A percentile compares a stretch with the other conserved stretches of the same genome.
phyloP scores from a whole-genome alignment of 2,329 filamentous ascomycete genomes.

The Pestalotiopsis sp. region DNA sequence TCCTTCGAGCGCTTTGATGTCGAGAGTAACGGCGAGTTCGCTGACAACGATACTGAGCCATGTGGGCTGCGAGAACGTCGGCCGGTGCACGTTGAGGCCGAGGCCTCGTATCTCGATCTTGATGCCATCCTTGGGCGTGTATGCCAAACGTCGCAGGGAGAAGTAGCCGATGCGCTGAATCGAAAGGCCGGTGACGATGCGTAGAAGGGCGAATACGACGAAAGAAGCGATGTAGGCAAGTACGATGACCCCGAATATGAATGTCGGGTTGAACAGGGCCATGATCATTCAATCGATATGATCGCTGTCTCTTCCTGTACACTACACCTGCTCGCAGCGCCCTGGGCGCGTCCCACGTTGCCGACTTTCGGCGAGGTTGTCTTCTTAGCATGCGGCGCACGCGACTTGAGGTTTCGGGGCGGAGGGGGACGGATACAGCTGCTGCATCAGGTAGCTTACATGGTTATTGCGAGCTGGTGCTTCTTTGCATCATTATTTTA shows the following conservation, averaged over 20 bases:
- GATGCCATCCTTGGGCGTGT: constrained; percentile 85
- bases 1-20: constrained; percentile 67
- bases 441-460: constrained; percentile 1
- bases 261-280: constrained; percentile 74
- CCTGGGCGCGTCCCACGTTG: constrained; percentile 29
- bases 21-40: constrained; percentile 82
- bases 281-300: constrained; percentile 42
- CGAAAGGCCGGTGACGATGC: constrained; percentile 90
- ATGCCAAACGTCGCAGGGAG: constrained; percentile 87
- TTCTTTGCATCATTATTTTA: constrained; percentile 11
- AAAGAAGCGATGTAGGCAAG: constrained; percentile 90
- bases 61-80: constrained; percentile 95
- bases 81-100: constrained; percentile 85
- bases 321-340: constrained; percentile 22
- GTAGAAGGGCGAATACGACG: constrained; percentile 87
- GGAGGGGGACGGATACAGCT: not conserved
- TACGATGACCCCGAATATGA: constrained; percentile 82
- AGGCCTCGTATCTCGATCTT: constrained; percentile 88
- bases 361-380: constrained; percentile 17
- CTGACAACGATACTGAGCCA: constrained; percentile 91
- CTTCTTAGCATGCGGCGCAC: constrained; percentile 6
- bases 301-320: not conserved
- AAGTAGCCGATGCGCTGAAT: constrained; percentile 95
- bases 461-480: constrained; percentile 3
- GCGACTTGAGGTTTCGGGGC: not conserved